Percentiles rank a stretch among this genome's conserved stretches.
phyloP scores from a whole-genome alignment of 352 stramenopile genomes.

The Phytophthora podocarpi region DNA sequence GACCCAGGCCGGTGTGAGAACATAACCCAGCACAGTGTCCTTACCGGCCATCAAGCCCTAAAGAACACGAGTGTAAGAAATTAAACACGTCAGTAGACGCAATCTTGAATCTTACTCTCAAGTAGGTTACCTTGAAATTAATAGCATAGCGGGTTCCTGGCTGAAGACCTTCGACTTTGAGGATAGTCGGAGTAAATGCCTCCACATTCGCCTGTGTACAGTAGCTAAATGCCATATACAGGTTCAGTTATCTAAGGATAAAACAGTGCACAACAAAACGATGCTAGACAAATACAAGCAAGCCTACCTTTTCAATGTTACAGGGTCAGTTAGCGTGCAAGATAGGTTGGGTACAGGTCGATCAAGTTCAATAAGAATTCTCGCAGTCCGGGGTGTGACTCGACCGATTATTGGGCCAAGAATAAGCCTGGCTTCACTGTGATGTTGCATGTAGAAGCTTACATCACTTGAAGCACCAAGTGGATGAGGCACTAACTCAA shows the following conservation, averaged over 20 bases:
- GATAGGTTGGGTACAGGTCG: slow-evolving; percentile 36
- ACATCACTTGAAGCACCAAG: slow-evolving; percentile 34
- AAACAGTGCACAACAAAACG: not conserved
- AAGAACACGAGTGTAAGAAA: not conserved
- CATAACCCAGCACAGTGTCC: slow-evolving; percentile 24
- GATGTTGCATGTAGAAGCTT: slow-evolving; percentile 44
- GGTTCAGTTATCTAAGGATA: too few relatives aligned
- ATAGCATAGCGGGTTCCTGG: slow-evolving; percentile 62
- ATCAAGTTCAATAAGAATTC: slow-evolving; percentile 73
- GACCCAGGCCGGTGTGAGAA: slow-evolving; percentile 46
- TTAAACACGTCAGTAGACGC: not conserved
- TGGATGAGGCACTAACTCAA: slow-evolving; percentile 58
- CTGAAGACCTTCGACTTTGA: slow-evolving; percentile 65
- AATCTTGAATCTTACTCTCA: not conserved
- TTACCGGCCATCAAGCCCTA: slow-evolving; percentile 48
- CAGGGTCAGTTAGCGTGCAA: slow-evolving; percentile 46
- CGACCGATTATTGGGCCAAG: slow-evolving; percentile 69
- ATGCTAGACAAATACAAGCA: not conserved
- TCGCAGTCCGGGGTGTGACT: slow-evolving; percentile 52
- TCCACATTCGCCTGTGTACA: slow-evolving; percentile 34
- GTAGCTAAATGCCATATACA: slow-evolving; percentile 20
- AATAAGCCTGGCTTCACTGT: slow-evolving; percentile 46
- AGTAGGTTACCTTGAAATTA: slow-evolving; percentile 50
- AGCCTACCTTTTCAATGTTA: slow-evolving; percentile 39
- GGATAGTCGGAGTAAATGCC: slow-evolving; percentile 56